A percentile compares a stretch with the other conserved stretches of the same genome.
Conservation (phyloP, 306 rosid species). For the Begonia fuchsioides region DNA sequence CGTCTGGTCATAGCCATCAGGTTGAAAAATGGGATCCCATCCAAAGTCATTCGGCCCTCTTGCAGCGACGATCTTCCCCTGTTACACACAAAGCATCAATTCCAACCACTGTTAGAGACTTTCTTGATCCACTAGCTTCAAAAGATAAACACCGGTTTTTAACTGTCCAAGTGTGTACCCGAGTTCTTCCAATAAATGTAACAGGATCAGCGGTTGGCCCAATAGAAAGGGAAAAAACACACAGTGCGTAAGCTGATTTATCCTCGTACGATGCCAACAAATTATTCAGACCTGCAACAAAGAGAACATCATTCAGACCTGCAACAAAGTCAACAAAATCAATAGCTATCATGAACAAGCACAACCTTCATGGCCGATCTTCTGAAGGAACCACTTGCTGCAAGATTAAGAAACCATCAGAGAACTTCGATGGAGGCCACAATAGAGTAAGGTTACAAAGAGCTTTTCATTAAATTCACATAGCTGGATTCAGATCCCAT, state of each 20-base stretch:
- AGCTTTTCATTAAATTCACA: no score
- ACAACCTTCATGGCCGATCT: conserved; percentile 86
- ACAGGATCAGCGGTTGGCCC: conserved; percentile 63
- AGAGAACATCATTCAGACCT: conserved; percentile 3
- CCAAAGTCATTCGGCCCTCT: conserved; percentile 93
- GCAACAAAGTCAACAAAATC: conserved; percentile 1
- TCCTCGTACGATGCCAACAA: conserved; percentile 83
- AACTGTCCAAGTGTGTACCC: conserved; percentile 25
- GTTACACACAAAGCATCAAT: no score
- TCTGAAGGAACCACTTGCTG: conserved; percentile 99
- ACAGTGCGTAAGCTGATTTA: conserved; percentile 83
- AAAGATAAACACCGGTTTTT: not conserved
- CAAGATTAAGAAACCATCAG: conserved; percentile 18
- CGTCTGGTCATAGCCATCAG: conserved; percentile 79
- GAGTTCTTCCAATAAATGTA: conserved; percentile 74
- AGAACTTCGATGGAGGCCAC: no score
- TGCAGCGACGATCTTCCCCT: conserved; percentile 80
- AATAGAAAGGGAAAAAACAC: conserved; percentile 58
- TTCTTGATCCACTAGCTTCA: no score
- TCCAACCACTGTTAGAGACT: no score
- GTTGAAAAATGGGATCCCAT: conserved; percentile 94
- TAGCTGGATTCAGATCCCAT: no score
- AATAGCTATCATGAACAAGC: conserved; percentile 6
- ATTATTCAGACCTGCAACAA: conserved; percentile 70
- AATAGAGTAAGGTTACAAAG: no score